Base-by-base conservation (phyloP, 176 grass and related monocot genomes). In the Aegilops sharonensis region DNA sequence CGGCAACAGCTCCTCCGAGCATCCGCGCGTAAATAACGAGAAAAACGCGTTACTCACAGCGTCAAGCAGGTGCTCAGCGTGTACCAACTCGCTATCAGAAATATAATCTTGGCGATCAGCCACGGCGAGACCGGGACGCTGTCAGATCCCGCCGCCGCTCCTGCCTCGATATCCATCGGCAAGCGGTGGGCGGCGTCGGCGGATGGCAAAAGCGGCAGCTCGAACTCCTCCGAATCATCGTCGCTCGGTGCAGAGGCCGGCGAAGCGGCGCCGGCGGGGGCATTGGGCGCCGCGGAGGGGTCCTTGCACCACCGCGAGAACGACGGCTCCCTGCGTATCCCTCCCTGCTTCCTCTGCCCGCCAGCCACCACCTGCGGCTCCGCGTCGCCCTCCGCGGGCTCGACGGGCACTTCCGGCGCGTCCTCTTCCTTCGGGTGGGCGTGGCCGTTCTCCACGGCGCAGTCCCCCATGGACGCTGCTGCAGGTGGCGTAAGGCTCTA, bases 231-330 rank as follows among this genome's bases (percentile, higher is more conserved):
- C 0, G 91, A 95, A 6, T 91, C 85, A 1, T 91, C 82, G 20
- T 86, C 80, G 32, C 82, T 93, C 40, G 63, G 60, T 4, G 78
- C 90, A 23, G 63, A 57, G 30, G 73, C 79, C 35, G 81, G 79
- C 5, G 83, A 40, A 62, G 88, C 91, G 45, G 60, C 89, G 21
- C 75, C 82, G 6, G 29, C 52, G 30, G 25, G 35, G 34, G 31
- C 43, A 75, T 62, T 88, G 81, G 32, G 61, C 13, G 68, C n/a
- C 14, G 72, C 25, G 21, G 83, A 85, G 59, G 84, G 29, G 60
- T 92, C 90, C 40, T 79, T 91, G 85, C 97, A 99, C 94, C 94
- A 99, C 77, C 97, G 86, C 73, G 97, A 95, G 83, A 99, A 99
- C 10, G 97, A 96, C 39, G 94, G 94, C 85, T 96, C 97, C 94